These are phyloP conservation scores for Plasmodium fragile DNA, from an alignment of 169 alveolate species.

Conservation along the genomic window DNA sequence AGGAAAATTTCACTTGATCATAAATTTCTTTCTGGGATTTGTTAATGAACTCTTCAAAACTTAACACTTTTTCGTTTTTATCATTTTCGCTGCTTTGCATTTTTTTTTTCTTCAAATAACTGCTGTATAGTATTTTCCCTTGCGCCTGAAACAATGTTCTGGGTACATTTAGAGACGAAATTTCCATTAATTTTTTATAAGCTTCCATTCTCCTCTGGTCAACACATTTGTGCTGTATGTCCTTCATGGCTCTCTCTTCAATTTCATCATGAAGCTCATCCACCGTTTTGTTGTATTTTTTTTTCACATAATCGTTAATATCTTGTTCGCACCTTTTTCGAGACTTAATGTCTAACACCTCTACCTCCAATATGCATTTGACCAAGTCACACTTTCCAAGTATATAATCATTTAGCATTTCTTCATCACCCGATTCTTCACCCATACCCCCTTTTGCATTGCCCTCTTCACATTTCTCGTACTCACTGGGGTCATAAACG, in stretches of 20 bases:
- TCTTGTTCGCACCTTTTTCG: slow-evolving; percentile 20
- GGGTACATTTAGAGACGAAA: slow-evolving; percentile 62
- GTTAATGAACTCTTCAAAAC: slow-evolving; percentile 55
- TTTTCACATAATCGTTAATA: slow-evolving; percentile 32
- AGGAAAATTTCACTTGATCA: slow-evolving; percentile 68
- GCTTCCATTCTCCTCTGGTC: slow-evolving; percentile 77
- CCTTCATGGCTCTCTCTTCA: slow-evolving; percentile 63
- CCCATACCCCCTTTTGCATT: background rate
- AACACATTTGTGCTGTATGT: slow-evolving; percentile 64
- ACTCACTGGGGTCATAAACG: slow-evolving; percentile 42
- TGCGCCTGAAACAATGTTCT: slow-evolving; percentile 73
- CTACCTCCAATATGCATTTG: slow-evolving; percentile 58
- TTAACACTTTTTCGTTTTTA: slow-evolving; percentile 16
- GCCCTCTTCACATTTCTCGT: slow-evolving; percentile 14
- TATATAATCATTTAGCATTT: slow-evolving; percentile 50
- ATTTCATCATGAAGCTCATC: slow-evolving; percentile 59
- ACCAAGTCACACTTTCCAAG: slow-evolving; percentile 60
- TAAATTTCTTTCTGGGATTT: slow-evolving; percentile 70
- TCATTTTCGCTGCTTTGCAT: slow-evolving; percentile 24
- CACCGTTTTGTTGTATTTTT: slow-evolving; percentile 47
- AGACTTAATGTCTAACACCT: slow-evolving; percentile 33
- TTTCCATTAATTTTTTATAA: slow-evolving; percentile 75
- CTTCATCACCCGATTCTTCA: background rate
- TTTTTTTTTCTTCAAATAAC: slow-evolving; percentile 40
- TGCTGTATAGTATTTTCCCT: slow-evolving; percentile 50